Conservation (phyloP, 2,329 filamentous ascomycete genomes). For the Mycosphaerella arachidis region DNA sequence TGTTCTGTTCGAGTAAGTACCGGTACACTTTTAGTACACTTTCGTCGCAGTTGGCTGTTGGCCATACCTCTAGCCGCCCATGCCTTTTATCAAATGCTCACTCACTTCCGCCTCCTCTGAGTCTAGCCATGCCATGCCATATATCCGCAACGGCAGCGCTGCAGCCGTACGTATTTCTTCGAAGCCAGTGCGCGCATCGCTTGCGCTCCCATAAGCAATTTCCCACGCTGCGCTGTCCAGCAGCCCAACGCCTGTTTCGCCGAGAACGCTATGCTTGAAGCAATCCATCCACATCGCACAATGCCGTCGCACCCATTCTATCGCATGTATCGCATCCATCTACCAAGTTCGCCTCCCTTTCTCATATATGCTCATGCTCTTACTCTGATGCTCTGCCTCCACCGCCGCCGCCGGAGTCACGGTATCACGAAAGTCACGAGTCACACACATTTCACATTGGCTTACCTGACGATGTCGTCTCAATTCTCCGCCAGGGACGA, state of each 20-base stretch:
- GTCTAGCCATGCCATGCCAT: not conserved
- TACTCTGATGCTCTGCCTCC: not conserved
- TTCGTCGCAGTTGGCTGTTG: not conserved
- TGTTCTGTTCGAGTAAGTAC: not conserved
- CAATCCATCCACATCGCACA: not conserved
- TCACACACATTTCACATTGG: not conserved
- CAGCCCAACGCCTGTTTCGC: not conserved
- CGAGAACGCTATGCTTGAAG: not conserved
- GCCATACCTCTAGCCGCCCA: too few species aligned
- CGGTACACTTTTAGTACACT: not conserved
- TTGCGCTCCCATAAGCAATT: not conserved
- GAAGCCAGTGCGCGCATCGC: not conserved
- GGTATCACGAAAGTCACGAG: conserved; percentile 1
- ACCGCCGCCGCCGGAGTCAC: not conserved
- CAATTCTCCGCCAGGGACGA: not conserved
- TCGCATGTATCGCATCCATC: not conserved
- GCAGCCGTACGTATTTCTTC: not conserved
- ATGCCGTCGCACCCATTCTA: too few species aligned
- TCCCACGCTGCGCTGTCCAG: not conserved
- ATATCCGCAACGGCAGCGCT: not conserved
- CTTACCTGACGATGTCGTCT: conserved; percentile 1
- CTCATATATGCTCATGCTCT: not conserved
- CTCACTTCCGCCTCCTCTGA: not conserved
- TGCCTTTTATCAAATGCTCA: not conserved
- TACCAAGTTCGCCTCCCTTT: not conserved